Evolutionary conservation across 495 filamentous ascomycete genomes (phyloP).

Genomic region (Pseudotulostoma volvatum): DNA sequence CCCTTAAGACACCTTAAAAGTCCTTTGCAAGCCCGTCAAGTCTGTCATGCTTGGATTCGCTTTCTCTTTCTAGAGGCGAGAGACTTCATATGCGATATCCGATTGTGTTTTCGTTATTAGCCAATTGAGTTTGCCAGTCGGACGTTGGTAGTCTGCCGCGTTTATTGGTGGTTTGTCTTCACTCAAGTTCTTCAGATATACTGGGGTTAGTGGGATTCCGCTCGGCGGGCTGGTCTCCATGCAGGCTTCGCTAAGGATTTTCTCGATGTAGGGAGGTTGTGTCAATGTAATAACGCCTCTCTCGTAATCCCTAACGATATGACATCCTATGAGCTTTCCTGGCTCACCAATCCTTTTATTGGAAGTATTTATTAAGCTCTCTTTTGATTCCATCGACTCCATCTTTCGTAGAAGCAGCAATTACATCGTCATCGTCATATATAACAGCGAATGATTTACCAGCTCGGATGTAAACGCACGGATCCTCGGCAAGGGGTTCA

Average conservation of each 20-base stretch:
- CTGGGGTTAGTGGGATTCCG: neutral
- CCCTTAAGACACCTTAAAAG: neutral
- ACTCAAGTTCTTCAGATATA: neutral
- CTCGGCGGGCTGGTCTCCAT: neutral
- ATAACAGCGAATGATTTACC: neutral
- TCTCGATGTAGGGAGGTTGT: neutral
- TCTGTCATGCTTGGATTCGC: neutral
- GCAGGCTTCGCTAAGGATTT: neutral
- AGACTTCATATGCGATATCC: neutral
- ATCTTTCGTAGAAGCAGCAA: neutral
- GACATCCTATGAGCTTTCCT: neutral
- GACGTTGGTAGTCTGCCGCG: neutral
- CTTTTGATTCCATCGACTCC: neutral
- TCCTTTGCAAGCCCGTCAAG: neutral
- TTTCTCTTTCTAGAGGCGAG: neutral
- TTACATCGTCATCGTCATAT: conserved; percentile 1
- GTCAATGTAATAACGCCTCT: neutral
- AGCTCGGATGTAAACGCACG: neutral
- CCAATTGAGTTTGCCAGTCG: neutral
- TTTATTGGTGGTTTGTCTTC: neutral
- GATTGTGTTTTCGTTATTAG: neutral
- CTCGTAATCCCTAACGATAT: neutral
- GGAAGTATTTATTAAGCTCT: neutral
- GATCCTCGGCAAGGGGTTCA: neutral
- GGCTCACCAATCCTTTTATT: neutral